Evolutionary conservation across 495 filamentous ascomycete species (phyloP), one percentile per base, ranked within the genome.

Genomic region (Immersiella caudata): DNA sequence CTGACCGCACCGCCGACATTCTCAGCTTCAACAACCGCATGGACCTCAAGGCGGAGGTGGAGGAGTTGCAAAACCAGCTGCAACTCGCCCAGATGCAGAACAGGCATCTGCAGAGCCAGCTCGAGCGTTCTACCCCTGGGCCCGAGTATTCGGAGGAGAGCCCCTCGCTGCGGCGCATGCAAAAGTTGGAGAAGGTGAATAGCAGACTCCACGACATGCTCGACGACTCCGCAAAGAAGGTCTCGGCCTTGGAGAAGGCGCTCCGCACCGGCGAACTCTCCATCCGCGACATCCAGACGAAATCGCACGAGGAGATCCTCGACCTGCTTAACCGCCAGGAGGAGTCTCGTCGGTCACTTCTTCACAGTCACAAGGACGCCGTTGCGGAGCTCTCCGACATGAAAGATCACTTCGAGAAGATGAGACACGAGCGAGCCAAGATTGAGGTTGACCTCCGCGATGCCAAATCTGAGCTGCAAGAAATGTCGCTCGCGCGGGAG

Each of bases 71-170:
- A 73, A 98, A 96, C 75, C 93, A 96, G 76, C 86, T 99, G 55
- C 94, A 99, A 72, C 87, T 98, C 80, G 90, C 91, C 8, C 90
- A 98, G 78, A 97, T 99, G 93, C 91, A 94, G 70, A 97, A 97
- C 79, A 89, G 91, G 40, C 94, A 99, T 75, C 86, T 99, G 18
- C 92, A 97, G 73, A 94, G 87, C 75, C 93, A 97, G 73, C 80
- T 97, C 64, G 89, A 92, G 54, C 87, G 90, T 26, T 79, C 73
- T 0, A 78, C 81, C 1, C 85, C 84, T 0, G 86, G 87, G 1
- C 73, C 78, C 2, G 87, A 87, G 29, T 84, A 82, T 46, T 80
- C 88, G 57, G 92, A 97, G 61, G 90, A 97, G n/a, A 94, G 89
- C 69, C 93, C 92, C 18, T 93, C 92, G 6, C 72, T 90, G 36